Base-by-base conservation (phyloP, 768 basidiomycete species). In the Boletus rubropictus region DNA sequence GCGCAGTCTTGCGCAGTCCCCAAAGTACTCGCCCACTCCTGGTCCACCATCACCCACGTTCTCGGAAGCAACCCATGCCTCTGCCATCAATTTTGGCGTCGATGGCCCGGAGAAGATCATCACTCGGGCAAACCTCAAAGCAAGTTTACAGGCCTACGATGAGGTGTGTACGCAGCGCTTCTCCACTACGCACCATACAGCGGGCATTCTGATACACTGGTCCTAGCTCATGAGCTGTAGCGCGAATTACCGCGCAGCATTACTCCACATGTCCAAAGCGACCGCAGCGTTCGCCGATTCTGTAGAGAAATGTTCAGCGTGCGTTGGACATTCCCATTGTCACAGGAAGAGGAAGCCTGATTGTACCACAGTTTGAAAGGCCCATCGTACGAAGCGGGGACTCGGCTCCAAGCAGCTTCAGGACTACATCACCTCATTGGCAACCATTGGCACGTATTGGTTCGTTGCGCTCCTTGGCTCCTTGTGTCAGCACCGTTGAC, bases 381-480 rank as follows among this genome's bases (percentile, higher is more conserved):
- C 5, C 85, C 86, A 18, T 74, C 77, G 27, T 88, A 89, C 60
- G 88, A 91, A 61, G 71, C 86, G 21, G 86, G 87, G 10, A 85
- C 86, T 20, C 77, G 88, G 49, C 70, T 95, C 37, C 88, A 91
- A 59, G 91, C 89, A 24, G 82, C 88, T 22, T 83, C 87, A 17
- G 93, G 94, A 5, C 69, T 97, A 36, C 90, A 95, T 65, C 88
- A 94, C 65, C 78, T 97, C 54, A 84, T 95, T 56, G 83, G 86
- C 41, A 95, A 94, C 63, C 89, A 94, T 55, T 92, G 89, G 79
- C 89, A 92, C 65, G 81, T 97, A 48, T 71, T 97, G 62, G 90
- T 91, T 51, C 50, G 82, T 74, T 45, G 33, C 24, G 31, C 49
- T 31, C 20, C 36, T 51, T 52, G 44, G 53, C 48, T 44, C 25